Base-by-base conservation (phyloP, 1,139 yeast genomes). In the Casaregolazyma suthepensis region DNA sequence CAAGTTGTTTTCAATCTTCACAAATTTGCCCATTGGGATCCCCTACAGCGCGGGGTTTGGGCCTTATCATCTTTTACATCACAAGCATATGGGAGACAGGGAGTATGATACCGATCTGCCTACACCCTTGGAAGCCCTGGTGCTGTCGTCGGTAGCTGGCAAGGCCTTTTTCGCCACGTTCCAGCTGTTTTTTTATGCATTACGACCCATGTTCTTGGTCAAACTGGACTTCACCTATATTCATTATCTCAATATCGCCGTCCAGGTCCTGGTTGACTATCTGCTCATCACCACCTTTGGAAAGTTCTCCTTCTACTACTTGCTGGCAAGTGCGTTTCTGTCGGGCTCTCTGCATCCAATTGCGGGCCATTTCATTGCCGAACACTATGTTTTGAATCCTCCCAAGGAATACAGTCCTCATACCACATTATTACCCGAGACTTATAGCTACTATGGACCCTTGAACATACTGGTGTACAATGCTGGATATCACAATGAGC, bases 361-460 rank as follows among this genome's bases (percentile, higher is more conserved):
- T 61, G 96, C 97, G 1, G 97, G 96, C 17, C 97, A 90, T 71
- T 90, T 90, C 70, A 88, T 90, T 60, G 95, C 96, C 6, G 97
- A 90, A 68, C 97, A 90, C 67, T 90, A 90, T 66, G 85, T 89
- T 15, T 74, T 90, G 66, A 83, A 58, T 76, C 87, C 73, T 1
- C 78, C 83, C 54, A 56, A 76, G 67, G 56, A 61, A 31, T 75
- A 74, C 59, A 66, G 68, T 52, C 62, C 59, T 40, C 49, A 56
- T 29, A 53, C 60, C 44, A 55, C 65, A 31, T 63, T 66, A 7
- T 73, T 78, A 17, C 94, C 94, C 0, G 97, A 90, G 66, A 90
- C 97, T 0, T 90, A 85, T 66, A 86, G 95, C 10, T 90, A 90
- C 71, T 90, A 90, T 63, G 97, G 97, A 0, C 72, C 82, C 18